Conservation (phyloP, 108 stramenopile species). For the Skeletonema tropicum region DNA sequence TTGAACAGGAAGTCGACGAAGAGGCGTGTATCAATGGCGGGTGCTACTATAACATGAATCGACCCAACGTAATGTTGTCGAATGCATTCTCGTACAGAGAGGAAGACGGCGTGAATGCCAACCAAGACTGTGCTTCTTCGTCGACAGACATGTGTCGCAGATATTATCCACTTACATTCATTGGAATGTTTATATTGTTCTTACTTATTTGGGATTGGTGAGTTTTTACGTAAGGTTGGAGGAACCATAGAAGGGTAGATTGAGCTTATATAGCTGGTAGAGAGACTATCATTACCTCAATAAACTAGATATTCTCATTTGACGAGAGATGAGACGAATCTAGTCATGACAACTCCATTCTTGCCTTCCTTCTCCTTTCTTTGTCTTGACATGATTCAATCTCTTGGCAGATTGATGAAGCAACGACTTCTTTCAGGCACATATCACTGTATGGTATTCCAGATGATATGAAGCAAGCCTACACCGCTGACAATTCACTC, state of each 20-base stretch:
- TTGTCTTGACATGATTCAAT: too few species aligned
- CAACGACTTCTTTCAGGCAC: too few species aligned
- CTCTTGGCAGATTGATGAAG: too few species aligned
- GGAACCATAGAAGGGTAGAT: neutral
- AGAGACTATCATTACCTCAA: neutral
- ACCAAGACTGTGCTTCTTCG: neutral
- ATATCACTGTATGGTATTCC: too few species aligned
- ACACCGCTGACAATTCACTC: too few species aligned
- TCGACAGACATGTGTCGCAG: neutral
- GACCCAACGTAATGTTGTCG: neutral
- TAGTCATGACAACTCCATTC: too few species aligned
- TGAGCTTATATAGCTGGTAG: neutral
- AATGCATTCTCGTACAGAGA: neutral
- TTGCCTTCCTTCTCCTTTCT: too few species aligned
- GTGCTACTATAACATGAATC: neutral
- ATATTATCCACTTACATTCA: neutral
- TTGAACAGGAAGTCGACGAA: neutral
- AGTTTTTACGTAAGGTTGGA: neutral
- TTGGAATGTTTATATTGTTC: neutral
- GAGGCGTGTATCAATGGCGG: neutral
- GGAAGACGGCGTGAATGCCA: neutral
- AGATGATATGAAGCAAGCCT: too few species aligned
- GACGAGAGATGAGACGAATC: too few species aligned
- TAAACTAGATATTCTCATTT: too few species aligned
- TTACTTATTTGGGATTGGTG: neutral